A percentile compares a stretch with the other conserved stretches of the same genome.
Evolutionary conservation across 805 yeast genomes (phyloP).

Genomic region (Wickerhamiella azymoides): DNA sequence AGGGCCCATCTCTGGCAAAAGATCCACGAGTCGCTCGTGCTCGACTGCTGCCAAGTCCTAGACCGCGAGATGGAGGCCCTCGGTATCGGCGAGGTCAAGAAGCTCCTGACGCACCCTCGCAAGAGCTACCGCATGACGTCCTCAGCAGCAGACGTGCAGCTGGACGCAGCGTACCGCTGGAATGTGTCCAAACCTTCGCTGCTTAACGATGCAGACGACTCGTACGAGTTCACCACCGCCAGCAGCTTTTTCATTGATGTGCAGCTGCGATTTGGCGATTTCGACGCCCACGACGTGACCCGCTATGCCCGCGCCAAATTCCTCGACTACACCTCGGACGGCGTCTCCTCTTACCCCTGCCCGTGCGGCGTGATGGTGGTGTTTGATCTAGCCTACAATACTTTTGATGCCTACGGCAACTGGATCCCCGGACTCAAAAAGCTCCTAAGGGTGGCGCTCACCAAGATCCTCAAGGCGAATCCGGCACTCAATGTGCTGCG

Average conservation of each 20-base stretch:
- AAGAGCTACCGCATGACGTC: constrained; percentile 96
- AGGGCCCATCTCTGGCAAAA: constrained; percentile 99
- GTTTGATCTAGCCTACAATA: constrained; percentile 85
- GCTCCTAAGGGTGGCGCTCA: constrained; percentile 79
- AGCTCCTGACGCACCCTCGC: constrained; percentile 90
- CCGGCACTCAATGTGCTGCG: constrained; percentile 85
- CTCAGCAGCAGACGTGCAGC: constrained; percentile 79
- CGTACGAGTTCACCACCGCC: constrained; percentile 39
- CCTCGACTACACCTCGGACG: constrained; percentile 84
- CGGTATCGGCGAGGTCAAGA: constrained; percentile 73
- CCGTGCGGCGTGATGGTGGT: constrained; percentile 87
- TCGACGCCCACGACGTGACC: constrained; percentile 92
- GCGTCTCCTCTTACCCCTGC: constrained; percentile 73
- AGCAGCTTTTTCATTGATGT: constrained; percentile 87
- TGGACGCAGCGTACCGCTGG: constrained; percentile 70
- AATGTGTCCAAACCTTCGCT: constrained; percentile 62
- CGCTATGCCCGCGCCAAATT: constrained; percentile 87
- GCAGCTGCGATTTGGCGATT: constrained; percentile 91
- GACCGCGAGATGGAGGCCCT: constrained; percentile 76
- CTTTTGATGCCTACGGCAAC: constrained; percentile 92
- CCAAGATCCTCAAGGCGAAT: constrained; percentile 84
- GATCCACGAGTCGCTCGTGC: constrained; percentile 89
- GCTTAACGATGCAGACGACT: constrained; percentile 56
- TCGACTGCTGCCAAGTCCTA: constrained; percentile 81
- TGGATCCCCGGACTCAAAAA: constrained; percentile 96